Evolutionary conservation across 2,329 filamentous ascomycete genomes (phyloP), one percentile per base, ranked within the genome.

Genomic region (Xylaria polymorpha): DNA sequence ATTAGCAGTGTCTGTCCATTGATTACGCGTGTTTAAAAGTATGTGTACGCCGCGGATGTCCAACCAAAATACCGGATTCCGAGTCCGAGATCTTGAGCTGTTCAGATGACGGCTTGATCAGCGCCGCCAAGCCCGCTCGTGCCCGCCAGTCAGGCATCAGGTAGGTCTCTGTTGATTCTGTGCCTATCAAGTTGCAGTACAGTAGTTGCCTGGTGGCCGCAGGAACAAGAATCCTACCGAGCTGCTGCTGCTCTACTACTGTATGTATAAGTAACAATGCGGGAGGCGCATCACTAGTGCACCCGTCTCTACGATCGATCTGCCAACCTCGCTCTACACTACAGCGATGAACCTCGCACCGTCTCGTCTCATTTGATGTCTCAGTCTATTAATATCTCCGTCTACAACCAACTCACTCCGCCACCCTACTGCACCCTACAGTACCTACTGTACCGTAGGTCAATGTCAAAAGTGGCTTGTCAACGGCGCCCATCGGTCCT

Each of bases 371-470:
- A 53, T 59, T 32, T 32, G 37, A 41, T 68, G 35, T 39, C 41
- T 61, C 41, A n/a, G 48, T 68, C 66, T 68, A 68, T 68, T 65
- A 65, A 68, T 68, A 68, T 57, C 61, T 60, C 55, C 41, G 22
- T n/a, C 39, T 50, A 50, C 12, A n/a, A 29, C 25, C 12, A n/a
- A 29, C 25, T 29, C 25, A 29, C 25, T 29, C 25, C 25, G 25
- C 25, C 25, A 29, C 25, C 3, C 25, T 29, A 2, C 25, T 29
- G n/a, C n/a, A n/a, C n/a, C n/a, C n/a, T n/a, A n/a, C n/a, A n/a
- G n/a, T n/a, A n/a, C n/a, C n/a, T n/a, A n/a, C n/a, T n/a, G n/a
- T n/a, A 39, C 57, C 46, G 53, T 53, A 64, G 46, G 29, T 12
- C 18, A 53, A 35, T 3, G 25, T 44, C n/a, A 4, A 10, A 9